Evolutionary conservation across 345 rosid species (phyloP).

Genomic region (Mallotus nudiflorus): DNA sequence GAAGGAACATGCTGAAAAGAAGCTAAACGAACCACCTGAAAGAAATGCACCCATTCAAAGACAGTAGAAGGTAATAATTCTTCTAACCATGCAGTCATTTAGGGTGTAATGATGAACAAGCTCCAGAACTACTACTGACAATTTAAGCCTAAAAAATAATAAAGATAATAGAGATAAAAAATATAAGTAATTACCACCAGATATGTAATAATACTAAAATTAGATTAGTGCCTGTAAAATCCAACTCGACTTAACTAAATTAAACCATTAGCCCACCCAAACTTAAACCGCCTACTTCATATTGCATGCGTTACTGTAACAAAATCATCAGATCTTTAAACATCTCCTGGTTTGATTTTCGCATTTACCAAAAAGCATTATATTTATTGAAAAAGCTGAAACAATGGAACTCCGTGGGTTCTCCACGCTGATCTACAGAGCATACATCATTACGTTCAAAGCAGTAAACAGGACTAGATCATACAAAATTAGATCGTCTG

Average conservation of each 20-base stretch:
- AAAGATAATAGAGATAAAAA: not conserved
- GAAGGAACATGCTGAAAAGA: slow-evolving; percentile 96
- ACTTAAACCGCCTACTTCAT: not conserved
- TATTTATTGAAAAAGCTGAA: not conserved
- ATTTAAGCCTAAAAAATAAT: not conserved
- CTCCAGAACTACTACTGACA: not conserved
- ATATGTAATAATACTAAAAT: not conserved
- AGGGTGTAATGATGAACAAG: not conserved
- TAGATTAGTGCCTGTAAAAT: not conserved
- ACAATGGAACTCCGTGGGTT: not conserved
- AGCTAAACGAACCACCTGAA: slow-evolving; percentile 94
- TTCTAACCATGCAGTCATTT: slow-evolving; percentile 4
- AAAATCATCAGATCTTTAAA: not conserved
- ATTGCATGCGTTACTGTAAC: not conserved
- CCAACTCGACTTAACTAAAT: not conserved
- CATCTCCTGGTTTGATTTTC: not conserved
- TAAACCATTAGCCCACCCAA: not conserved
- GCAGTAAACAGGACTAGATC: not conserved
- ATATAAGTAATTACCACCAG: not conserved
- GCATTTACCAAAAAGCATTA: not conserved
- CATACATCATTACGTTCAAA: not conserved
- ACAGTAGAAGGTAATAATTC: slow-evolving; percentile 1
- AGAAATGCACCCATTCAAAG: slow-evolving; percentile 14
- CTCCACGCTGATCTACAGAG: not conserved
- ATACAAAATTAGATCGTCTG: not conserved